Evolutionary conservation across 495 filamentous ascomycete species (phyloP), one percentile per base, ranked within the genome.

Genomic region (Penicillium crystallinum): DNA sequence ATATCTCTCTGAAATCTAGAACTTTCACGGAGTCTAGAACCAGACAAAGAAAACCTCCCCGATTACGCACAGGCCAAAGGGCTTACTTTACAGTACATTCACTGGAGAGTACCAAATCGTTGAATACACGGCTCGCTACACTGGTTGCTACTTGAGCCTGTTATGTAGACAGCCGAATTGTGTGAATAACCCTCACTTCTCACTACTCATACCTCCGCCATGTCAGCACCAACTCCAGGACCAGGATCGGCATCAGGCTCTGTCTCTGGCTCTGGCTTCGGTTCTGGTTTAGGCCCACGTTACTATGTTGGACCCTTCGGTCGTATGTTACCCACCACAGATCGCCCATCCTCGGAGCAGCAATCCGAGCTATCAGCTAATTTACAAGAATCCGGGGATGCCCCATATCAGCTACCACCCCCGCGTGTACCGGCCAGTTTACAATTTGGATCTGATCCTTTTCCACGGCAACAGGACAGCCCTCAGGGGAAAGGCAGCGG

Each of bases 401-500:
- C 60, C 45, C 72, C 71, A 50, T 78, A 76, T 56, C 73, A 77
- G 56, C 76, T 80, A 52, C 77, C 77, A 45, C 76, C 75, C 35
- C 77, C 76, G 46, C 72, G 70, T 37, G 56, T 68, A 45, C 68
- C 68, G 12, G 55, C 58, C 15, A 67, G 69, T 46, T 56, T 76
- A 37, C 70, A 73, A 42, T 72, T 75, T 62, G 73, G 73, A 46
- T 62, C 72, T 15, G 73, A 78, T 47, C 68, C 66, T 1, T 70
- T 68, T 12, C 45, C 66, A 18, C 66, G 60, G 19, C 68, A 62
- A 9, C 65, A 63, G 17, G 58, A 71, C 8, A 57, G 56, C 36
- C 42, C 56, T 23, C 66, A 75, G 23, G 38, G 53, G 47, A 33
- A 57, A 56, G 27, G 22, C 62, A 34, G 49, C 10, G 49, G 55